Base-by-base conservation (phyloP, 257 asterid genomes). In the Penstemon newberryi region DNA sequence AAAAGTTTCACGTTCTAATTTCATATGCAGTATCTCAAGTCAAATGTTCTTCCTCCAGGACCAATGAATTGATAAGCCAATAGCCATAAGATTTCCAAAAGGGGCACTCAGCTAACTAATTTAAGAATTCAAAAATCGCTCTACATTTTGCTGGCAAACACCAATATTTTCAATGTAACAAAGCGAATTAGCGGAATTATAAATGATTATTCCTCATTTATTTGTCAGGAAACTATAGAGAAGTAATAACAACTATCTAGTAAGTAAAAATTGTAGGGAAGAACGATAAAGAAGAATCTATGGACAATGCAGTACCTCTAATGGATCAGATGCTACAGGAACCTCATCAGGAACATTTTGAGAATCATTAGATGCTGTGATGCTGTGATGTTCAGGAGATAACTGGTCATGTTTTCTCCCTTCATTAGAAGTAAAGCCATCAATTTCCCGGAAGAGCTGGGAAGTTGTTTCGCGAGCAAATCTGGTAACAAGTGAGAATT, bases 391-490 rank as follows among this genome's bases (percentile, higher is more conserved):
- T 66, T 69, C 75, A 70, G 78, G 33, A 56, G 78, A 65, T 63
- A 73, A 47, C 33, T 83, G 89, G 58, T 60, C 81, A 65, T 67
- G 80, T 72, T 83, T 90, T 81, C 75, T 84, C 78, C 75, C 85
- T 46, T 83, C 91, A 71, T 79, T 84, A 70, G 89, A 75, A 66
- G 79, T 19, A 74, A 79, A 86, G 70, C 82, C 81, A 79, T 91
- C 95, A 78, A 74, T 76, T 54, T 94, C 99, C 72, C 96, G 87
- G 68, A 91, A 92, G 63, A 94, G 83, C 80, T 94, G 99, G 66
- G 96, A 91, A 77, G 97, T 94, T 65, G 99, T 85, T 89, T 94
- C 99, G 66, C 98, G 99, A 64, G 99, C 99, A 83, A 94, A 89
- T 79, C 93, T 79, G 50, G 99, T 94, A 67, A 91, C 99, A 69